Evolutionary conservation across 176 grass and related monocot genomes (phyloP).

Genomic region (Aegilops bicornis): DNA sequence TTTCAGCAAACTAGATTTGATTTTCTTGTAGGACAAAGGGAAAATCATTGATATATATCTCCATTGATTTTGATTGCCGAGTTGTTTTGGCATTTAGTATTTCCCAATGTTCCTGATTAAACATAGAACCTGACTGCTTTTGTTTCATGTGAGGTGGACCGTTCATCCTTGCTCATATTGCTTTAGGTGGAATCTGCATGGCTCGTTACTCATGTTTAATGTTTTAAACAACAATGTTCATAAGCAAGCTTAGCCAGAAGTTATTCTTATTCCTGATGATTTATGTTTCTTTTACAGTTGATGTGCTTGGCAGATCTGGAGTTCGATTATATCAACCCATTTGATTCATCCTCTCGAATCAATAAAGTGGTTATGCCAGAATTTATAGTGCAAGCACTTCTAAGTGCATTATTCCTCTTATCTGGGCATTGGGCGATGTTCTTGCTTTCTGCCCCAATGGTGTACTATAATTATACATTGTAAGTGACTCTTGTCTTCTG

Average conservation of each 20-base stretch:
- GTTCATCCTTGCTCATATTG: background rate
- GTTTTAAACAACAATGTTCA: background rate
- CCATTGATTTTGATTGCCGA: background rate
- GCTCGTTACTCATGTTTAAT: background rate
- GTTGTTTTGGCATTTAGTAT: background rate
- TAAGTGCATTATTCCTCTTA: slow-evolving; percentile 72
- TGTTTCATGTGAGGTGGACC: background rate
- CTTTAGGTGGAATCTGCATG: background rate
- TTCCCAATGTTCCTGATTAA: background rate
- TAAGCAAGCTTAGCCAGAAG: background rate
- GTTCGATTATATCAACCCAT: slow-evolving; percentile 97
- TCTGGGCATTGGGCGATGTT: slow-evolving; percentile 95
- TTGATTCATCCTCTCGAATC: slow-evolving; percentile 82
- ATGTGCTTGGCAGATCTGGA: slow-evolving; percentile 96
- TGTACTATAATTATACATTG: slow-evolving; percentile 88
- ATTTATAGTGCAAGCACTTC: slow-evolving; percentile 65
- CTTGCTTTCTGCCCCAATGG: slow-evolving; percentile 60
- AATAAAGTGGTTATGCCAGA: slow-evolving; percentile 91
- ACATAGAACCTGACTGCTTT: background rate
- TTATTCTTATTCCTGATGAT: slow-evolving; percentile 17
- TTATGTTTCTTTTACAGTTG: slow-evolving; percentile 45
- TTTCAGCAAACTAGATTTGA: background rate
- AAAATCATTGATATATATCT: background rate
- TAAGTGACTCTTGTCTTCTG: slow-evolving; percentile 42
- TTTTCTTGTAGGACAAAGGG: background rate